Base-by-base conservation (phyloP, 768 basidiomycete genomes). In the Guyanaporus albipodus region DNA sequence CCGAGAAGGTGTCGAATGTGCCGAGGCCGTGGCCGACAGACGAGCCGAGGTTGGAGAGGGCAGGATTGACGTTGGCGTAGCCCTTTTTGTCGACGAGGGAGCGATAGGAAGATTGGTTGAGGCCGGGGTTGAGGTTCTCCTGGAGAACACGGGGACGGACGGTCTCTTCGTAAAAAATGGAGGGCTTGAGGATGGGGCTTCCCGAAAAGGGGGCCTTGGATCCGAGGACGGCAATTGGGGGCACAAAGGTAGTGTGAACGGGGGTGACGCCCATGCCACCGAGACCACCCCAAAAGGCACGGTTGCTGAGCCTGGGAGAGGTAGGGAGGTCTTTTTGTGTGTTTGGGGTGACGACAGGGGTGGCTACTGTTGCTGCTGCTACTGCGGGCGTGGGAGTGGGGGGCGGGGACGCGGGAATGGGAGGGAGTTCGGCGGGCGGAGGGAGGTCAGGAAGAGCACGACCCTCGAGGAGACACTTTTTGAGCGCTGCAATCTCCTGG, bases 211-310 rank as follows among this genome's bases (percentile, higher is more conserved):
- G 55, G n/a, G 50, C 56, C 44, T 53, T 67, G 22, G 59, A 47
- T 38, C 64, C 56, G 8, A 67, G 51, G 8, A 46, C 69, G 44
- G 71, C 67, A 43, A 82, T 69, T 53, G 91, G 87, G 1, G 91
- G 89, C 29, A 91, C 77, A 34, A 93, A 75, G 0, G 90, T 80
- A 3, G 88, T 81, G 61, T 94, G 91, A 19, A 92, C 90, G 31
- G 87, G 86, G 0, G 89, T 93, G 55, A 86, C 74, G 2, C 88
- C 87, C 46, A 82, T 81, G 22, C 72, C 68, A n/a, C 73, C 71
- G 39, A 71, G 68, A n/a, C 87, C 87, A 29, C 88, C 91, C 92
- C 92, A 95, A 75, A 92, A 91, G 62, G 71, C 40, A 65, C 73
- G 39, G 37, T 57, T 60, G 39, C 70, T 70, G 44, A 80, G 66